Conservation (phyloP, 2,329 filamentous ascomycete species). For the Cordyceps sp. region DNA sequence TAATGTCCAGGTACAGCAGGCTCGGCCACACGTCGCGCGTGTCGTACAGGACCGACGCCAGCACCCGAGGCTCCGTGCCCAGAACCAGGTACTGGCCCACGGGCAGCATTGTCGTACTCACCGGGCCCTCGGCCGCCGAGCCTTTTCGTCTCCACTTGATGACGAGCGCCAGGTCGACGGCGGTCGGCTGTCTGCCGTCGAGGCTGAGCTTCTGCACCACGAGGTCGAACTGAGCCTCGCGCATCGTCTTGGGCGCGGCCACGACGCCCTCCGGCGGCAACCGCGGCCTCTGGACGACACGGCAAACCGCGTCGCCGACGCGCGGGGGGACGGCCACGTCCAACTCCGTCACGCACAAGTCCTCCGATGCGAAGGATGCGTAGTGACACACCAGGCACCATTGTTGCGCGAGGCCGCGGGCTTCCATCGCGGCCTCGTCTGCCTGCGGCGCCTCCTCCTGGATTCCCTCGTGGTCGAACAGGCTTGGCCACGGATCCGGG, state of each 20-base stretch:
- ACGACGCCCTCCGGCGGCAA: conserved; percentile 24
- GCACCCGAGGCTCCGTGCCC: conserved; percentile 71
- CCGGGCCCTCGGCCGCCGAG: conserved; percentile 10
- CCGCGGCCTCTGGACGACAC: conserved; percentile 20
- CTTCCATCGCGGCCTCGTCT: conserved; percentile 5
- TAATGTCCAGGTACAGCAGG: conserved; percentile 34
- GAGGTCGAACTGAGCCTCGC: conserved; percentile 57
- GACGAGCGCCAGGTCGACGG: conserved; percentile 57
- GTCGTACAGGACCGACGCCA: conserved; percentile 37
- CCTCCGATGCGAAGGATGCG: conserved; percentile 62
- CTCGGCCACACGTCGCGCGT: conserved; percentile 13
- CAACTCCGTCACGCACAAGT: conserved; percentile 46
- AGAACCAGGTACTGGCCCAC: conserved; percentile 70
- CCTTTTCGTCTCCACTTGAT: conserved; percentile 58
- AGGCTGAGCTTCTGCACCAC: conserved; percentile 60
- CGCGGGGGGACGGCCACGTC: conserved; percentile 43
- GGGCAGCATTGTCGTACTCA: conserved; percentile 52
- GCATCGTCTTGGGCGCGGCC: conserved; percentile 50
- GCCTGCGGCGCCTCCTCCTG: conserved; percentile 18
- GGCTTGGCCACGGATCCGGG: conserved; percentile 66
- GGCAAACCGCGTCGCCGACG: conserved; percentile 46
- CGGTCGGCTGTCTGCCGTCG: conserved; percentile 64
- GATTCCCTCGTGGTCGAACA: conserved; percentile 50
- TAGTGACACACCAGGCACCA: conserved; percentile 64
- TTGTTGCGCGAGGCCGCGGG: conserved; percentile 55